Percentiles rank a stretch among this genome's conserved stretches.
These are phyloP conservation scores for Euphorbia pulcherrima DNA, from an alignment of 345 rosid genomes.

Conservation along the genomic window DNA sequence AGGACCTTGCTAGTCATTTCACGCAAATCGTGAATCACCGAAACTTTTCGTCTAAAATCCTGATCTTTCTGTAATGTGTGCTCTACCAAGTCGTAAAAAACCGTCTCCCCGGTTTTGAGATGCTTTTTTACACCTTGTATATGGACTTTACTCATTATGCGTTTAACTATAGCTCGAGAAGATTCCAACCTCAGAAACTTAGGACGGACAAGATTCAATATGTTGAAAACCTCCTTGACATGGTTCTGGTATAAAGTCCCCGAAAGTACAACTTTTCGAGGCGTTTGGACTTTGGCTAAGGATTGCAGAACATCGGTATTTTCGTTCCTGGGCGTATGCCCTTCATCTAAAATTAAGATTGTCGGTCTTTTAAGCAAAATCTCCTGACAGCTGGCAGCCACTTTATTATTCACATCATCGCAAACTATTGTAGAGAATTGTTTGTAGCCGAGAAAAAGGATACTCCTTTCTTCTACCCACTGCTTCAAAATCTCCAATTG, in stretches of 20 bases:
- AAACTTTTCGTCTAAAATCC: constrained; percentile 49
- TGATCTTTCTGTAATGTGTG: constrained; percentile 50
- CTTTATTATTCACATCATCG: constrained; percentile 37
- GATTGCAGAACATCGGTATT: constrained; percentile 65
- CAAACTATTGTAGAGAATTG: constrained; percentile 75
- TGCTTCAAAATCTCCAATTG: constrained; percentile 60
- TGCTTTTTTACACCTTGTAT: constrained; percentile 47
- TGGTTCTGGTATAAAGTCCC: constrained; percentile 89
- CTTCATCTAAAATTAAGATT: constrained; percentile 82
- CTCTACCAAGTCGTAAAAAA: constrained; percentile 69
- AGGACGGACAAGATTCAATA: constrained; percentile 81
- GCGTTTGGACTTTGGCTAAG: constrained; percentile 74
- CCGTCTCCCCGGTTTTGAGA: constrained; percentile 37
- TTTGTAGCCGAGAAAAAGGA: constrained; percentile 81
- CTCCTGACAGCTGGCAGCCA: constrained; percentile 46
- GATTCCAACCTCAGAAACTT: constrained; percentile 57
- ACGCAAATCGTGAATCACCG: constrained; percentile 71
- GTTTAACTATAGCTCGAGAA: constrained; percentile 41
- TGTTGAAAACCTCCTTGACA: constrained; percentile 82
- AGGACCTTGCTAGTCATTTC: constrained; percentile 75
- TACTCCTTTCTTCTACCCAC: constrained; percentile 69
- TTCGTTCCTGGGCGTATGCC: constrained; percentile 82
- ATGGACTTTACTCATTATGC: constrained; percentile 63
- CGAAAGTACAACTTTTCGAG: constrained; percentile 79
- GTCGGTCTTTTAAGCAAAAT: constrained; percentile 65